phyloP scores from a whole-genome alignment of 1,284 basidiomycete genomes.

The Marasmius tenuissimus region DNA sequence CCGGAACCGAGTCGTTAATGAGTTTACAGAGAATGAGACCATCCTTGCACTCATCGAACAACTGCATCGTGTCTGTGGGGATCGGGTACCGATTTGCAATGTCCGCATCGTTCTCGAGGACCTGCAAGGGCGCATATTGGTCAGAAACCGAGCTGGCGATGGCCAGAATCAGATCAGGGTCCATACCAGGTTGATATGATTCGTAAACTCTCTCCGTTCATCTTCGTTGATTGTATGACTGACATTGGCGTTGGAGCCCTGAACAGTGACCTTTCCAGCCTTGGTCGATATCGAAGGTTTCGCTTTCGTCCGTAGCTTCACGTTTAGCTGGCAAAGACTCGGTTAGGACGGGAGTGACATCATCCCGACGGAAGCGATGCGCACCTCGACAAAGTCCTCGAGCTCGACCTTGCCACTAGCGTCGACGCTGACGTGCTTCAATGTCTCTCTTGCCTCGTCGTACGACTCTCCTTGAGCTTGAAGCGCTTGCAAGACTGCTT shows the following conservation, averaged over 20 bases:
- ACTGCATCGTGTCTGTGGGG: constrained; percentile 97
- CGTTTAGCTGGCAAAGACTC: constrained; percentile 62
- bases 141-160: not conserved
- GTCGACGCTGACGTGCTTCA: constrained; percentile 95
- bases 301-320: constrained; percentile 70
- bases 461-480: constrained; percentile 86
- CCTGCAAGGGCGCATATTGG: constrained; percentile 42
- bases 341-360: constrained; percentile 18
- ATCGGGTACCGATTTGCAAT: constrained; percentile 86
- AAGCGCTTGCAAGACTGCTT: constrained; percentile 74
- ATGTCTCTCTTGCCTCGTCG: constrained; percentile 85
- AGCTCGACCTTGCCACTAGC: constrained; percentile 95
- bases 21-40: constrained; percentile 97
- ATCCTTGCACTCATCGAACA: constrained; percentile 96
- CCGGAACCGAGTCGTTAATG: constrained; percentile 98
- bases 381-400: constrained; percentile 96
- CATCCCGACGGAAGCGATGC: constrained; percentile 21
- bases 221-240: constrained; percentile 99
- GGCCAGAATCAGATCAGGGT: not conserved
- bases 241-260: constrained; percentile 93
- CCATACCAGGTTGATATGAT: constrained; percentile 90
- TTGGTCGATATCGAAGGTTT: constrained; percentile 65
- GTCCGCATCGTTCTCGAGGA: constrained; percentile 89
- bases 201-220: constrained; percentile 93
- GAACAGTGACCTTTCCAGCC: constrained; percentile 91